These are phyloP conservation scores for Coemansia sp. DNA, from an alignment of 371 early-diverging fungal species.

Conservation along the genomic window DNA sequence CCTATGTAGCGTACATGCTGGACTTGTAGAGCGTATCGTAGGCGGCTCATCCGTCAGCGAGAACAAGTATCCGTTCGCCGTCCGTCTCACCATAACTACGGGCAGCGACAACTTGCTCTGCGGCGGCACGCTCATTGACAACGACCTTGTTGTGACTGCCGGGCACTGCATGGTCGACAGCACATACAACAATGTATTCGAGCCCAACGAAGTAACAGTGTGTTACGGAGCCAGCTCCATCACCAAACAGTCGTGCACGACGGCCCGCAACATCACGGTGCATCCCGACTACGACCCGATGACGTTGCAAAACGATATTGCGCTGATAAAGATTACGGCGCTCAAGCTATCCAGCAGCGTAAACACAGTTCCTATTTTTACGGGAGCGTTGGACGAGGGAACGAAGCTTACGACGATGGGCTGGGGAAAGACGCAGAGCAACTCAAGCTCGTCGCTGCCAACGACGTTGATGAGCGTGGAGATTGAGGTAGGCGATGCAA, in stretches of 20 bases:
- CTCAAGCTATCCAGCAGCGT: background rate
- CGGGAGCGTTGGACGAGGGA: constrained; percentile 19
- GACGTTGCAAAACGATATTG: constrained; percentile 36
- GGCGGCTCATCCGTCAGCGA: constrained; percentile 19
- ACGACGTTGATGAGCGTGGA: constrained; percentile 21
- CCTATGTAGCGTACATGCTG: background rate
- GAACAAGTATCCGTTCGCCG: constrained; percentile 35
- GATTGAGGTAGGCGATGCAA: constrained; percentile 25
- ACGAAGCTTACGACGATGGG: constrained; percentile 43
- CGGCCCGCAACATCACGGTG: constrained; percentile 20
- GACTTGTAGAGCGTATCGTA: constrained; percentile 27
- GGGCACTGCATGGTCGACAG: constrained; percentile 45
- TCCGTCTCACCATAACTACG: constrained; percentile 21
- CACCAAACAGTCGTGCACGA: constrained; percentile 14
- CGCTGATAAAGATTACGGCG: constrained; percentile 23
- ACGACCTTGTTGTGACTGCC: constrained; percentile 37
- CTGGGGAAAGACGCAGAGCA: constrained; percentile 43
- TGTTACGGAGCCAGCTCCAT: constrained; percentile 36
- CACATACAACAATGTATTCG: constrained; percentile 12
- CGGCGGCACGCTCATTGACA: constrained; percentile 37
- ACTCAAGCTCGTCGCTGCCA: constrained; percentile 16
- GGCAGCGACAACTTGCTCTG: constrained; percentile 26
- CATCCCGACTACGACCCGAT: constrained; percentile 34
- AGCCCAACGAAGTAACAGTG: constrained; percentile 14
- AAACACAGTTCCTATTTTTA: constrained; percentile 10